phyloP scores from a whole-genome alignment of 1,139 yeast genomes.

The Debaryomyces subglobosus region DNA sequence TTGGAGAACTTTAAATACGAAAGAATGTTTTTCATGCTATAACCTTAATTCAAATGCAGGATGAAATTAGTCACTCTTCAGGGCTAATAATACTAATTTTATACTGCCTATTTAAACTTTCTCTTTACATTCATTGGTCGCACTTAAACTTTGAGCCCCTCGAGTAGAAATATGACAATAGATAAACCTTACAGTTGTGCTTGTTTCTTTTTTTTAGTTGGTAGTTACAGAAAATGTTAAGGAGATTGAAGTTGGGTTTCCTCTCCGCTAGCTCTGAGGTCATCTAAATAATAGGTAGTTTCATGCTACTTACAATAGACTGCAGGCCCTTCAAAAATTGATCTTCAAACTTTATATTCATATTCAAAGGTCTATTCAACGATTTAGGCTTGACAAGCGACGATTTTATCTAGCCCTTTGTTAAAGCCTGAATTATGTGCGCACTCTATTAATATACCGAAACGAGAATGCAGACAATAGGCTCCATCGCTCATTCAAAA shows the following conservation, averaged over 20 bases:
- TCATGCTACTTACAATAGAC: background rate
- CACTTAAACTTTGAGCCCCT: background rate
- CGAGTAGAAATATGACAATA: background rate
- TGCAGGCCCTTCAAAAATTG: background rate
- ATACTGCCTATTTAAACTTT: too few relatives aligned
- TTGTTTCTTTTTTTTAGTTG: background rate
- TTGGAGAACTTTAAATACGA: background rate
- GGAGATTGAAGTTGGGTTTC: too few relatives aligned
- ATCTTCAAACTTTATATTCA: background rate
- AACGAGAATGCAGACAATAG: background rate
- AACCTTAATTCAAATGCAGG: background rate
- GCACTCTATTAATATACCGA: slow-evolving; percentile 1
- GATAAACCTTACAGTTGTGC: background rate
- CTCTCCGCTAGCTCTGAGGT: background rate
- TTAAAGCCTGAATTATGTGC: background rate
- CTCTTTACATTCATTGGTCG: background rate
- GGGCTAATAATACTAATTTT: too few relatives aligned
- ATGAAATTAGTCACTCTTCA: background rate
- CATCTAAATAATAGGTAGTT: background rate
- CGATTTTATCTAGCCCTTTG: background rate
- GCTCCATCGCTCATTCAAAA: background rate
- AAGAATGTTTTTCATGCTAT: background rate
- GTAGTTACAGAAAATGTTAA: background rate
- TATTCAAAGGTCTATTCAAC: background rate
- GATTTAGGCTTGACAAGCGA: background rate